Evolutionary conservation across 2,329 filamentous ascomycete species (phyloP).

Genomic region (Exophiala viscosa): DNA sequence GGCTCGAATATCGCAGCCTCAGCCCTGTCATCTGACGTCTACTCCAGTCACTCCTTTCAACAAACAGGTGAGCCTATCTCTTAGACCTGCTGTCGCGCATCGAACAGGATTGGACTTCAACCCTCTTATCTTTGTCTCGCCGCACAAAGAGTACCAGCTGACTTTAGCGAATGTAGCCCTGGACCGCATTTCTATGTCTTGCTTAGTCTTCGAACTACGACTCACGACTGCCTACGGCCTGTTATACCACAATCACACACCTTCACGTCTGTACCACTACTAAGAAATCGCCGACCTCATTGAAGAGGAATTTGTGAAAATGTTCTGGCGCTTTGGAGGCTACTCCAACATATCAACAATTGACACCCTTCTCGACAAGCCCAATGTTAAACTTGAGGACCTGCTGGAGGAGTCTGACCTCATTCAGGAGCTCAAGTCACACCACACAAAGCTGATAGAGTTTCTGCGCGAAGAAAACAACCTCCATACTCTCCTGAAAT

Average conservation of each 20-base stretch:
- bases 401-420: constrained; percentile 93
- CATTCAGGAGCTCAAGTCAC: constrained; percentile 95
- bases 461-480: constrained; percentile 85
- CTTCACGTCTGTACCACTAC: constrained; percentile 15
- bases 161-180: constrained; percentile 17
- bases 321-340: constrained; percentile 99
- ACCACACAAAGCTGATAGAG: constrained; percentile 96
- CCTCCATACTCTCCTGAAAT: constrained; percentile 79
- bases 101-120: not conserved
- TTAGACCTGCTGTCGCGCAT: not conserved
- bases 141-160: not conserved
- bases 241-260: constrained; percentile 7
- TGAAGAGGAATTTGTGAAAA: constrained; percentile 51
- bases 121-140: not conserved
- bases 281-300: constrained; percentile 11
- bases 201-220: constrained; percentile 15
- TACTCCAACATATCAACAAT: constrained; percentile 97
- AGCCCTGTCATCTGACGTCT: constrained; percentile 11
- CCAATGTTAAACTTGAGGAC: constrained; percentile 90
- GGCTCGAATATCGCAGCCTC: not conserved
- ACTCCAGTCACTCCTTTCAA: constrained; percentile 25
- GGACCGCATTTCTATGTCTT: constrained; percentile 26
- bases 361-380: constrained; percentile 93
- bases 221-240: constrained; percentile 21
- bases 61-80: constrained; percentile 15